These are phyloP conservation scores for Wallacemonas sp. DNA, from an alignment of 208 protist species.

Conservation along the genomic window DNA sequence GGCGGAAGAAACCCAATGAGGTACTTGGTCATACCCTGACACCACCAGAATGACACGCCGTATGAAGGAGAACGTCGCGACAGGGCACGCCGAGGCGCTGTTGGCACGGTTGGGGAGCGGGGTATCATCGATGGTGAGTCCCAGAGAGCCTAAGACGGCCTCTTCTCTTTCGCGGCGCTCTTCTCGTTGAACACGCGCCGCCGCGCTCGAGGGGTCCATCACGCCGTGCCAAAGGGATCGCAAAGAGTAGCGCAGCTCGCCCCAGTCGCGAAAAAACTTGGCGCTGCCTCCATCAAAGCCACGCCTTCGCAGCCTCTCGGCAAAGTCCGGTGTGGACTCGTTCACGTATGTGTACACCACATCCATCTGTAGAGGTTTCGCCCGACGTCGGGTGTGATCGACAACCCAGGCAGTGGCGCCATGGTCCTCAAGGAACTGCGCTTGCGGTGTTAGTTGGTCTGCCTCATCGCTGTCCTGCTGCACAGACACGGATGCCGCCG, in stretches of 20 bases:
- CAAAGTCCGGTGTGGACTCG: conserved; percentile 32
- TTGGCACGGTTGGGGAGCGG: not conserved
- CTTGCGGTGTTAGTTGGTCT: not conserved
- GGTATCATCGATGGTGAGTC: not conserved
- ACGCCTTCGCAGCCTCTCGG: conserved; percentile 22
- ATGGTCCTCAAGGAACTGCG: conserved; percentile 34
- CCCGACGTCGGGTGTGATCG: conserved; percentile 19
- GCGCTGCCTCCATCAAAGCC: not conserved
- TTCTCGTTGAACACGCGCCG: conserved; percentile 27
- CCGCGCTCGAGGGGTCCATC: conserved; percentile 16
- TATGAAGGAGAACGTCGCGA: conserved; percentile 3
- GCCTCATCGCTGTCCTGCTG: not conserved
- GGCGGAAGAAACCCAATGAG: conserved; percentile 13
- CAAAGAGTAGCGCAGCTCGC: conserved; percentile 59
- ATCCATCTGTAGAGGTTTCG: conserved; percentile 42
- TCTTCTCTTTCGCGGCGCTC: conserved; percentile 21
- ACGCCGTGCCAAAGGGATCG: conserved; percentile 31
- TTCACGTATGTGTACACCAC: conserved; percentile 69
- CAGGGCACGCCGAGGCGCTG: not conserved
- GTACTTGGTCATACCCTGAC: conserved; percentile 11
- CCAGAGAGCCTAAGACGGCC: conserved; percentile 15
- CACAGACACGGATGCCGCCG: conserved; percentile 35
- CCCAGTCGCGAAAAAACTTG: conserved; percentile 42
- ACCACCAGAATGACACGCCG: conserved; percentile 18
- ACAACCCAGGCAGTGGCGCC: conserved; percentile 47